Percentiles rank a stretch among this genome's conserved stretches.
Conservation (phyloP, 495 filamentous ascomycete species). For the Delitschia confertaspora region DNA sequence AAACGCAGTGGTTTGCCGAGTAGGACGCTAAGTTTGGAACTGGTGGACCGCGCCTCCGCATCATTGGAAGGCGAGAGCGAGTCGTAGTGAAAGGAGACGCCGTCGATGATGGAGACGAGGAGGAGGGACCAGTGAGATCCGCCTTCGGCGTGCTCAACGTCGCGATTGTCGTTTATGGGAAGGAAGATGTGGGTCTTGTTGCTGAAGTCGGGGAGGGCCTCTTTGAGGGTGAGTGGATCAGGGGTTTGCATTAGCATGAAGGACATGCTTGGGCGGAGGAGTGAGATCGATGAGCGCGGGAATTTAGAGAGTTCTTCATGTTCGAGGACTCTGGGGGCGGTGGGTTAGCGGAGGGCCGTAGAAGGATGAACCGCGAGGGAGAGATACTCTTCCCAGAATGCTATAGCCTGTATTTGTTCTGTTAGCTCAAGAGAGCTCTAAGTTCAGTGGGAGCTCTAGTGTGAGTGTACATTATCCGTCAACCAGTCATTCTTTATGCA, state of each 20-base stretch:
- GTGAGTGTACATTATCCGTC: conserved; percentile 77
- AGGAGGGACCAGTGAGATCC: conserved; percentile 94
- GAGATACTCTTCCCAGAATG: conserved; percentile 94
- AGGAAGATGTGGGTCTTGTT: conserved; percentile 91
- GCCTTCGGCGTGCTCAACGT: conserved; percentile 68
- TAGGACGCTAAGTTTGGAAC: conserved; percentile 52
- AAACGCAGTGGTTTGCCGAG: conserved; percentile 60
- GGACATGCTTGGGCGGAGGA: conserved; percentile 87
- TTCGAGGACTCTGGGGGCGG: conserved; percentile 64
- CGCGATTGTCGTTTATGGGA: conserved; percentile 82
- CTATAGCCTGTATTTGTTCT: conserved; percentile 82
- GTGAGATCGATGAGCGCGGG: conserved; percentile 73
- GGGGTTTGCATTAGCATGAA: conserved; percentile 82
- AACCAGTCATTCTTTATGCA: conserved; percentile 89
- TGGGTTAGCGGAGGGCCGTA: neutral
- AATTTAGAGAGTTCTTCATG: conserved; percentile 70
- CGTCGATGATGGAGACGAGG: conserved; percentile 78
- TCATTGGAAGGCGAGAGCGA: conserved; percentile 70
- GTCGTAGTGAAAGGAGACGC: conserved; percentile 95
- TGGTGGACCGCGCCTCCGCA: conserved; percentile 57
- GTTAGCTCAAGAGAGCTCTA: no score
- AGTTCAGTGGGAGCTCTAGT: conserved; percentile 7
- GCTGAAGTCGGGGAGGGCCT: conserved; percentile 69
- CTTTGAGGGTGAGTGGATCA: conserved; percentile 62
- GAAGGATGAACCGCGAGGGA: neutral